phyloP scores from a whole-genome alignment of 805 yeast genomes.

The Spathaspora passalidarum region DNA sequence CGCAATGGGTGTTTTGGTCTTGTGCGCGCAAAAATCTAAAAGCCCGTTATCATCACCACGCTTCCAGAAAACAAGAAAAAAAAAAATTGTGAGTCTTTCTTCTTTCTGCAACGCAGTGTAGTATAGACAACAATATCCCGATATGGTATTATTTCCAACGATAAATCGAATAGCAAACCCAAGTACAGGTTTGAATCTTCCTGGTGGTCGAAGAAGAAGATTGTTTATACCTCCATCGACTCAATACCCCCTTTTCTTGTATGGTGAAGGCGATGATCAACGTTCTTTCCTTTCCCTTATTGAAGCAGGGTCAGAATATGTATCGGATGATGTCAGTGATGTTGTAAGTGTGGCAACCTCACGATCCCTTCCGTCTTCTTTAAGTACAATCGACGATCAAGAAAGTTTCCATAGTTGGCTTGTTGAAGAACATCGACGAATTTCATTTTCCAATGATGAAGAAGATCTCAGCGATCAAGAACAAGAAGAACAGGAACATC shows the following conservation, averaged over 20 bases:
- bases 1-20: no score
- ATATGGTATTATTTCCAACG: conserved; percentile 39
- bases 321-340: conserved; percentile 32
- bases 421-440: conserved; percentile 39
- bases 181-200: conserved; percentile 25
- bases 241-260: conserved; percentile 37
- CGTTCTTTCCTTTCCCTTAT: conserved; percentile 40
- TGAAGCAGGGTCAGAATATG: conserved; percentile 29
- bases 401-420: conserved; percentile 44
- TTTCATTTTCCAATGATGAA: conserved; percentile 21
- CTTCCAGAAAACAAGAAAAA: not conserved
- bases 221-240: conserved; percentile 45
- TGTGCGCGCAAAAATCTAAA: no score
- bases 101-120: not conserved
- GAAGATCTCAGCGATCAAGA: conserved; percentile 4
- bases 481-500: conserved; percentile 3
- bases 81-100: not conserved
- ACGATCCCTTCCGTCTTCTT: conserved; percentile 39
- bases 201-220: conserved; percentile 37
- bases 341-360: conserved; percentile 40
- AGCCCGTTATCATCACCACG: no score
- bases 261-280: conserved; percentile 44
- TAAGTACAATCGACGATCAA: conserved; percentile 36
- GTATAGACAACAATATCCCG: not conserved
- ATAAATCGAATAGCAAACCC: conserved; percentile 43